Percentiles rank a stretch among this genome's conserved stretches.
Evolutionary conservation across 495 filamentous ascomycete species (phyloP).

Genomic region (Pseudevernia furfuracea): DNA sequence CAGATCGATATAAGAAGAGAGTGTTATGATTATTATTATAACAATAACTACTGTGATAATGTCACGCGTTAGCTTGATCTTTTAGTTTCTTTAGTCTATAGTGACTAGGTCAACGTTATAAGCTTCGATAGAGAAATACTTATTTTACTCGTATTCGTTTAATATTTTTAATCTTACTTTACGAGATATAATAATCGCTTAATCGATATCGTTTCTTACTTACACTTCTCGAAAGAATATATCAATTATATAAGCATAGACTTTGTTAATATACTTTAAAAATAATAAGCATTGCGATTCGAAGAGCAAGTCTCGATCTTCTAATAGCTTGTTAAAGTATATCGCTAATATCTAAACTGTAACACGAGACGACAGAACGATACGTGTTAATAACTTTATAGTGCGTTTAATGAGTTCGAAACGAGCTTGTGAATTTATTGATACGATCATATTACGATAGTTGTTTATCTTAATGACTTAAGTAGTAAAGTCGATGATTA

Average conservation of each 20-base stretch:
- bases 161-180: neutral
- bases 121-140: neutral
- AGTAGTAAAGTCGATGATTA: neutral
- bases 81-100: neutral
- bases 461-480: neutral
- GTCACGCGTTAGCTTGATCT: neutral
- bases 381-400: neutral
- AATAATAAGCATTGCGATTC: neutral
- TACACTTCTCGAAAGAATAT: neutral
- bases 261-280: neutral
- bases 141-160: neutral
- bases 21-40: conserved; percentile 2
- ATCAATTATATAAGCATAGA: neutral
- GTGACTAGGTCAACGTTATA: neutral
- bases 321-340: neutral
- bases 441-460: neutral
- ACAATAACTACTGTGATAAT: neutral
- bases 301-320: conserved; percentile 6
- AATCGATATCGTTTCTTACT: neutral
- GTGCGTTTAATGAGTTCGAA: neutral
- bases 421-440: neutral
- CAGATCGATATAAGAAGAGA: neutral
- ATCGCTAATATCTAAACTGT: neutral
- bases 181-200: neutral
- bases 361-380: neutral